Conservation (phyloP, 192 early-diverging fungal genomes). For the Entomortierella chlamydospora region DNA sequence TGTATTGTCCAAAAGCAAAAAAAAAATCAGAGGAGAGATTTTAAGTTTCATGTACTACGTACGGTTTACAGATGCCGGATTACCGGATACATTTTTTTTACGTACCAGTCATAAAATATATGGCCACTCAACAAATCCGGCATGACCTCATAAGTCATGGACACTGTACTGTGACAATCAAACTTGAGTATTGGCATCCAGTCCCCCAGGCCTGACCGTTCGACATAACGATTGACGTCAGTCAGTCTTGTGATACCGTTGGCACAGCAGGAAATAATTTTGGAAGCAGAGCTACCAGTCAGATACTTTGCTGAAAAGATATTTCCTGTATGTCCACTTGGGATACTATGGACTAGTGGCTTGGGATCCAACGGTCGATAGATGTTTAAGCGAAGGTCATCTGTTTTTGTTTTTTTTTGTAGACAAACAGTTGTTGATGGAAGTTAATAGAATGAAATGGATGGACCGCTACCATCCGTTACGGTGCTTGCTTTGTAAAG, state of each 20-base stretch:
- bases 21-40: too few species aligned
- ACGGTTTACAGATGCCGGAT: not conserved
- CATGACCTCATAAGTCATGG: conserved; percentile 61
- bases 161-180: conserved; percentile 51
- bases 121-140: conserved; percentile 55
- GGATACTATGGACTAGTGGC: conserved; percentile 56
- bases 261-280: conserved; percentile 72
- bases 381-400: conserved; percentile 61
- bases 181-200: conserved; percentile 50
- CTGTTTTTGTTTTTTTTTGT: conserved; percentile 13
- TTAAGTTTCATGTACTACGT: too few species aligned
- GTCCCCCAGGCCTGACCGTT: conserved; percentile 4
- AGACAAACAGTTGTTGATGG: not conserved
- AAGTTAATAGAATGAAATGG: not conserved
- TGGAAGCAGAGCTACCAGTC: conserved; percentile 65
- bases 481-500: not conserved
- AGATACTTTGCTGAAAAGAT: conserved; percentile 83
- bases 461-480: not conserved
- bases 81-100: not conserved
- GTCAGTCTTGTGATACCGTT: conserved; percentile 71
- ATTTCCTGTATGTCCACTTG: conserved; percentile 75
- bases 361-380: conserved; percentile 53
- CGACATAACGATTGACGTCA: conserved; percentile 52
- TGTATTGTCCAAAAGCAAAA: not conserved
- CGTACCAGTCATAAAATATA: conserved; percentile 60